Evolutionary conservation across 2,329 filamentous ascomycete genomes (phyloP).

Genomic region (Hypoxylon sp.): DNA sequence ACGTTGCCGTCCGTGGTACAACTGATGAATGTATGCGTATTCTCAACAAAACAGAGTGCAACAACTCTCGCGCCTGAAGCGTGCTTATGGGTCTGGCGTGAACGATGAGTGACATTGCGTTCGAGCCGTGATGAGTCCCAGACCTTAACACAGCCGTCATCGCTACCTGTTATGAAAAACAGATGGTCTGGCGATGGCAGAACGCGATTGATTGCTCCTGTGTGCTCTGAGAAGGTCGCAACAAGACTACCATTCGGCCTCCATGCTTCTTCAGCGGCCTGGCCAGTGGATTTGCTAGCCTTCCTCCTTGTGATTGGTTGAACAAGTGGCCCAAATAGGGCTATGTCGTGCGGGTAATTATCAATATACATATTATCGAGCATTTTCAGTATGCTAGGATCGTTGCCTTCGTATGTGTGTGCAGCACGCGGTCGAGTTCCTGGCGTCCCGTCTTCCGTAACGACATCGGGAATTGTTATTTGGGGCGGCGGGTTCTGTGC

Average conservation of each 20-base stretch:
- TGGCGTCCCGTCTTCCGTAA: constrained; percentile 53
- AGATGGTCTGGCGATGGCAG: constrained; percentile 88
- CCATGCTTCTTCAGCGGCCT: constrained; percentile 76
- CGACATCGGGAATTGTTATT: constrained; percentile 54
- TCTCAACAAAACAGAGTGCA: constrained; percentile 90
- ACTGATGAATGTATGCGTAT: constrained; percentile 93
- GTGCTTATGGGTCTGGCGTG: constrained; percentile 88
- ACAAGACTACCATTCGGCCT: constrained; percentile 86
- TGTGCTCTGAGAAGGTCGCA: constrained; percentile 91
- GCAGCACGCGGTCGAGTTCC: constrained; percentile 70
- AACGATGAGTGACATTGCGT: constrained; percentile 89
- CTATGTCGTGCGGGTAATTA: constrained; percentile 75
- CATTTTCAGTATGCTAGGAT: constrained; percentile 77
- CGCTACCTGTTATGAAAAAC: constrained; percentile 94
- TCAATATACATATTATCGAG: constrained; percentile 88
- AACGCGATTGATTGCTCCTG: constrained; percentile 84
- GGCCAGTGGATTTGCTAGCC: constrained; percentile 65
- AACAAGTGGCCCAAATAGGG: constrained; percentile 85
- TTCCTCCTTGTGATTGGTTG: constrained; percentile 75
- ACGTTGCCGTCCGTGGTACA: constrained; percentile 92
- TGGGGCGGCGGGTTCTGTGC: constrained; percentile 56
- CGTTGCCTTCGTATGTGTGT: constrained; percentile 89
- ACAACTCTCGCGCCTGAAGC: constrained; percentile 79
- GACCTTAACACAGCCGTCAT: constrained; percentile 90
- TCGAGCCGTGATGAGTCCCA: constrained; percentile 95